phyloP scores from a whole-genome alignment of 768 basidiomycete genomes.

The Phallus indusiatus region DNA sequence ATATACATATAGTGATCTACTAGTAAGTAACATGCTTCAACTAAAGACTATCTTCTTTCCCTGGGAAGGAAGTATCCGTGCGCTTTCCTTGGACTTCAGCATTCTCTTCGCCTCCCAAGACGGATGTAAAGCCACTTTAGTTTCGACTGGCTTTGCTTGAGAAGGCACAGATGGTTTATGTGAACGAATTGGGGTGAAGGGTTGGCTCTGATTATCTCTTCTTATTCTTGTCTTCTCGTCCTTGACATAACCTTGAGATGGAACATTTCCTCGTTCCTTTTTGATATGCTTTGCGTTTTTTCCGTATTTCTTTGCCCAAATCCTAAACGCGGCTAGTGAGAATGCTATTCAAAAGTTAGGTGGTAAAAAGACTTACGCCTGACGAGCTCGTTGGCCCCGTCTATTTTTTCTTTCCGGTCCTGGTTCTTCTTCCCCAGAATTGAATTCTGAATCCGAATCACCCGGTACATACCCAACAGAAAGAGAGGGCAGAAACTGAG shows the following conservation, averaged over 20 bases:
- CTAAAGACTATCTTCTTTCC: constrained; percentile 75
- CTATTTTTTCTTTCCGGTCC: constrained; percentile 67
- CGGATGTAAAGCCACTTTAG: constrained; percentile 57
- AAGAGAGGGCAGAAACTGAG: constrained; percentile 82
- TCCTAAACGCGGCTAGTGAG: constrained; percentile 37
- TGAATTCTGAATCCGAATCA: constrained; percentile 70
- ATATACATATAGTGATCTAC: too few relatives aligned
- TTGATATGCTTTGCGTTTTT: constrained; percentile 86
- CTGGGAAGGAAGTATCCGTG: constrained; percentile 47
- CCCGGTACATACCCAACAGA: constrained; percentile 78
- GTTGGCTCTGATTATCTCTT: background rate
- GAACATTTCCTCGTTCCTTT: constrained; percentile 31
- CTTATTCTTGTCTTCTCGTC: constrained; percentile 8
- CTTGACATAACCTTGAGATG: constrained; percentile 5
- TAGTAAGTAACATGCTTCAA: constrained; percentile 12
- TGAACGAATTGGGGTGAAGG: background rate
- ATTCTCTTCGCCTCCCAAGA: constrained; percentile 94
- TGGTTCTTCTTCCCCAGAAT: constrained; percentile 47
- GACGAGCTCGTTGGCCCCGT: constrained; percentile 86
- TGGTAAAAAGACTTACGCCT: constrained; percentile 58
- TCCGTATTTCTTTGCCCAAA: constrained; percentile 98
- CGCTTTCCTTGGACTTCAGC: constrained; percentile 57
- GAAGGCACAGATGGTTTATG: background rate
- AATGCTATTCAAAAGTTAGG: background rate
- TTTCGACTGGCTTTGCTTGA: background rate